Base-by-base conservation (phyloP, 2,329 filamentous ascomycete species). In the Trichophyton benhamiae region DNA sequence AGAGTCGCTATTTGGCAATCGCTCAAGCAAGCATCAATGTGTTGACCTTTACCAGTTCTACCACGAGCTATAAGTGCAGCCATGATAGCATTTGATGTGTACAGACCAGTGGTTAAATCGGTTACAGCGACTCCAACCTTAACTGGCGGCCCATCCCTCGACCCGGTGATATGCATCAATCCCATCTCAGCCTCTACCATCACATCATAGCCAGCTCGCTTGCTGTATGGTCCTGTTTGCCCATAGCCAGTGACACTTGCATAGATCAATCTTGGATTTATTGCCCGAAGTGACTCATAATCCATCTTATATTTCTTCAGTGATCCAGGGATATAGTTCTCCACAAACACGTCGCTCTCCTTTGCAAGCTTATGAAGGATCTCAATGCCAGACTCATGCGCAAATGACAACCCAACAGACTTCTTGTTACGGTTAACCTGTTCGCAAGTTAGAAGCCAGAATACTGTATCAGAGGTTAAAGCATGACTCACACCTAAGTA, bases 101-200 rank as follows among this genome's bases (percentile, higher is more conserved):
- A 99, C 3, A 99, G 77, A 0, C 94, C 94, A 0, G 94, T 97
- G 0, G 94, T 97, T 58, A 99, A 77, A 74, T 99, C 94, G 0
- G 94, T 97, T 2, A 99, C 94, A 1, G 94, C 94, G 2, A 99
- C 94, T 17, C 94, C 94, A 1, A 99, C 94, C 76, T 99, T 99
- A 44, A 96, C 94, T 0, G 94, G 94, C 1, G 91, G 87, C 0
- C 92, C 91, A 68, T 95, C 88, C 61, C 91, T 82, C 64, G 83
- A 83, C 36, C 94, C 94, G 0, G 94, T 99, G 68, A 99, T 97
- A 76, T 99, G 94, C 94, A 99, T 99, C 61, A 99, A 77, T 0
- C 94, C 94, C 76, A 99, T 91, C 72, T 97, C 94, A 63, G 94
- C 94, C 78, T 99, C 94, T 9, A 99, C 92, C 92, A 99, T 99